phyloP scores from a whole-genome alignment of 352 stramenopile species.

The Phytopythium cucurbitacearum region DNA sequence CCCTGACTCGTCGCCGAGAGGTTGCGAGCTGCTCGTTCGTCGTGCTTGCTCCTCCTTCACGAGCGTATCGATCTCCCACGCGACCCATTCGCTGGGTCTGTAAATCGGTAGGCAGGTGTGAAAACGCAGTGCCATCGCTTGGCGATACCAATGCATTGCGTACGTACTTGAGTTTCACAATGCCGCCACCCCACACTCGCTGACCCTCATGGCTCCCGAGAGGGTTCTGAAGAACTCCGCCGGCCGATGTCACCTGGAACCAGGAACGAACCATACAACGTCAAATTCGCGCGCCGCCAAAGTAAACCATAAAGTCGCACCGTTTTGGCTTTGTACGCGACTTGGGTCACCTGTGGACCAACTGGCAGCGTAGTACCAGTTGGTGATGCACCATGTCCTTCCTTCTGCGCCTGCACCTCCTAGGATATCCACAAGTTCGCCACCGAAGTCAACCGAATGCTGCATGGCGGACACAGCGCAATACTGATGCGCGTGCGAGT shows the following conservation, averaged over 20 bases:
- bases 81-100: constrained; percentile 24
- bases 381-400: too few relatives aligned
- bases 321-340: too few relatives aligned
- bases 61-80: constrained; percentile 55
- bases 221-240: constrained; percentile 47
- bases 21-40: not conserved
- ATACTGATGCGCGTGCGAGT: not conserved
- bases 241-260: constrained; percentile 19
- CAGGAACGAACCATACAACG: too few relatives aligned
- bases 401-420: constrained; percentile 12
- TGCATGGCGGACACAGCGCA: too few relatives aligned
- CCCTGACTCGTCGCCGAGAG: not conserved
- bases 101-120: not conserved
- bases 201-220: constrained; percentile 41
- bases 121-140: not conserved
- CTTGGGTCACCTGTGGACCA: too few relatives aligned
- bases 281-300: too few relatives aligned
- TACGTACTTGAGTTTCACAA: constrained; percentile 42
- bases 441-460: too few relatives aligned
- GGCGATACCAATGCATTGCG: not conserved
- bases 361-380: too few relatives aligned
- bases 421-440: too few relatives aligned
- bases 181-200: constrained; percentile 61
- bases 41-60: constrained; percentile 37
- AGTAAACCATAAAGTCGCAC: too few relatives aligned